Conservation (phyloP, 2,329 filamentous ascomycete species). For the Zalaria obscura region DNA sequence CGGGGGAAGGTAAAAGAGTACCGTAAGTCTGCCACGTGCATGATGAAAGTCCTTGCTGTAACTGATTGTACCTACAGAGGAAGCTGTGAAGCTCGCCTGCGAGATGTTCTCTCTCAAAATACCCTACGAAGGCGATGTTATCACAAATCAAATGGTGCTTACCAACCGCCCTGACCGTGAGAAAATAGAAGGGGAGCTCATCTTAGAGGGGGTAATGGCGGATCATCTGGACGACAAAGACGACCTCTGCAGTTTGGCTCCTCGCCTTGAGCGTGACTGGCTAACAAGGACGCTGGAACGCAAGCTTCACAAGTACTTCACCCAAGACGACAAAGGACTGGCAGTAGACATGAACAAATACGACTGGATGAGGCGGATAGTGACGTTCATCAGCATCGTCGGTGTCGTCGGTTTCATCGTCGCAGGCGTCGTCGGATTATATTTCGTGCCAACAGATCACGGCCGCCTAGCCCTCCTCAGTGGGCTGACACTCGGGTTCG, state of each 20-base stretch:
- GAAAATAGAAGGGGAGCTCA: too few species aligned
- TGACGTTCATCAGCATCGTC: background rate
- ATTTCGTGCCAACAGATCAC: background rate
- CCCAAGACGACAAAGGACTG: too few species aligned
- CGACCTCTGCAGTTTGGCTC: slow-evolving; percentile 3
- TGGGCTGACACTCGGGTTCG: slow-evolving; percentile 1
- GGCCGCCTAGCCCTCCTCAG: slow-evolving; percentile 1
- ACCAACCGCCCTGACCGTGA: too few species aligned
- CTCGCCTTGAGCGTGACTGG: slow-evolving; percentile 1
- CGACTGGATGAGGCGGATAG: too few species aligned
- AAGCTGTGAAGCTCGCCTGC: slow-evolving; percentile 2
- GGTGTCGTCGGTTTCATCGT: slow-evolving; percentile 2
- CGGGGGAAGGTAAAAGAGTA: slow-evolving; percentile 4
- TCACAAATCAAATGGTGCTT: background rate
- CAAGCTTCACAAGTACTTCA: background rate
- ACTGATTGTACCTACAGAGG: background rate
- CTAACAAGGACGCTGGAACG: background rate
- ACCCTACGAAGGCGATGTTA: too few species aligned
- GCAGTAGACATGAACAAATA: too few species aligned
- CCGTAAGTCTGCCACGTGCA: background rate
- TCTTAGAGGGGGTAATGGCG: too few species aligned
- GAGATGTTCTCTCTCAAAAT: slow-evolving; percentile 1
- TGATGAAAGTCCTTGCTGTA: background rate
- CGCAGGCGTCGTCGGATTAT: background rate
- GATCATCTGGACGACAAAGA: background rate